Evolutionary conservation across 106 monocot genomes (phyloP).

Genomic region (Dendrobium nobile): DNA sequence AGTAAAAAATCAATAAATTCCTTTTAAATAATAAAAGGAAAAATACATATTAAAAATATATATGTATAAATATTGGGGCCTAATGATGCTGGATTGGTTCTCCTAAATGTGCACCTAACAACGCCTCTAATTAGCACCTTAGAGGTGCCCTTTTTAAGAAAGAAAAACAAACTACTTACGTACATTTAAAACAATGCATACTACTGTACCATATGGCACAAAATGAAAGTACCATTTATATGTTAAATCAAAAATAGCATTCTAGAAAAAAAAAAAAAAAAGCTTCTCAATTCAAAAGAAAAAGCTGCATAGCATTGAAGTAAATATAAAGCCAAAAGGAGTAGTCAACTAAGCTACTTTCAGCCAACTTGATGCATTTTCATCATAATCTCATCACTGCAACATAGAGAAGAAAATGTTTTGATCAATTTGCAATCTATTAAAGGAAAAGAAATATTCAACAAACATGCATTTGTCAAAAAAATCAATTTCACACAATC

Average conservation of each 20-base stretch:
- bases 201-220: not conserved
- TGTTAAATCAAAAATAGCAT: conserved; percentile 51
- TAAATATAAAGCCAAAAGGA: conserved; percentile 60
- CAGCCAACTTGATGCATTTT: conserved; percentile 52
- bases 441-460: not conserved
- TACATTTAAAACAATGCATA: too few relatives aligned
- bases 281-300: conserved; percentile 26
- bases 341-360: conserved; percentile 75
- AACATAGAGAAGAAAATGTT: conserved; percentile 14
- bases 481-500: too few relatives aligned
- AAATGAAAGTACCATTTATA: conserved; percentile 57
- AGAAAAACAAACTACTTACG: too few relatives aligned
- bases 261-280: conserved; percentile 14
- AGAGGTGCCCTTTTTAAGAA: too few relatives aligned
- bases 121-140: too few relatives aligned
- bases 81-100: too few relatives aligned
- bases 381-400: conserved; percentile 46
- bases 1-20: too few relatives aligned
- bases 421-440: conserved; percentile 2
- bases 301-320: conserved; percentile 32
- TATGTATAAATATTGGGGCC: too few relatives aligned
- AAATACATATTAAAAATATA: too few relatives aligned
- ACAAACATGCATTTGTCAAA: conserved; percentile 1
- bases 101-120: too few relatives aligned
- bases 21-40: too few relatives aligned